Conservation (phyloP, 2,329 filamentous ascomycete species). For the Microdochium nivale region DNA sequence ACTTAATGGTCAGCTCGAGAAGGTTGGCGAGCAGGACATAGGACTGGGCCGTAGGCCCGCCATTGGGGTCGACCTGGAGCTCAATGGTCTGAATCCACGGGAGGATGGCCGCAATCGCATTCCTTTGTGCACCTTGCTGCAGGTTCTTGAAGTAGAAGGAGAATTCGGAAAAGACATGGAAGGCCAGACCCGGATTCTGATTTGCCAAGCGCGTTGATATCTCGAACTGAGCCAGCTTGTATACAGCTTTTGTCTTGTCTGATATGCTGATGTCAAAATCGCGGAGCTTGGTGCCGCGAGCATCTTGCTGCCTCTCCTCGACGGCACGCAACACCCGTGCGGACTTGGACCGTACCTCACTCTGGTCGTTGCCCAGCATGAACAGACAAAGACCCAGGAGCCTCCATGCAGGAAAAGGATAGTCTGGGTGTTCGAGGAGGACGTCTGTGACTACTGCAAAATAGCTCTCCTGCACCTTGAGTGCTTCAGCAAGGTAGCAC, state of each 20-base stretch:
- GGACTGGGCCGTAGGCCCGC: conserved; percentile 80
- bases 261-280: conserved; percentile 98
- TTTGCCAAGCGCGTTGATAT: conserved; percentile 85
- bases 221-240: conserved; percentile 95
- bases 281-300: conserved; percentile 77
- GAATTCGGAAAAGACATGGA: conserved; percentile 93
- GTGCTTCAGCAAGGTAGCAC: conserved; percentile 74
- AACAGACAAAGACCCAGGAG: conserved; percentile 82
- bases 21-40: conserved; percentile 94
- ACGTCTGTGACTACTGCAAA: conserved; percentile 89
- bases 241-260: conserved; percentile 96
- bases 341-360: conserved; percentile 81
- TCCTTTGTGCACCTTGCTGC: conserved; percentile 74
- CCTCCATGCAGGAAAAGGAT: conserved; percentile 83
- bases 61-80: conserved; percentile 83
- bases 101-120: conserved; percentile 87
- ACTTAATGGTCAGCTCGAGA: conserved; percentile 92
- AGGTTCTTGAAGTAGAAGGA: conserved; percentile 87
- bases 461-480: conserved; percentile 88
- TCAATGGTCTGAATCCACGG: conserved; percentile 96
- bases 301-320: conserved; percentile 68
- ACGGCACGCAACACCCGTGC: conserved; percentile 70
- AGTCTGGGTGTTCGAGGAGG: conserved; percentile 72
- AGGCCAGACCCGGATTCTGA: conserved; percentile 81
- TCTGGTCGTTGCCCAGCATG: conserved; percentile 85